phyloP scores from a whole-genome alignment of 495 filamentous ascomycete genomes.

The Cudoniella acicularis region DNA sequence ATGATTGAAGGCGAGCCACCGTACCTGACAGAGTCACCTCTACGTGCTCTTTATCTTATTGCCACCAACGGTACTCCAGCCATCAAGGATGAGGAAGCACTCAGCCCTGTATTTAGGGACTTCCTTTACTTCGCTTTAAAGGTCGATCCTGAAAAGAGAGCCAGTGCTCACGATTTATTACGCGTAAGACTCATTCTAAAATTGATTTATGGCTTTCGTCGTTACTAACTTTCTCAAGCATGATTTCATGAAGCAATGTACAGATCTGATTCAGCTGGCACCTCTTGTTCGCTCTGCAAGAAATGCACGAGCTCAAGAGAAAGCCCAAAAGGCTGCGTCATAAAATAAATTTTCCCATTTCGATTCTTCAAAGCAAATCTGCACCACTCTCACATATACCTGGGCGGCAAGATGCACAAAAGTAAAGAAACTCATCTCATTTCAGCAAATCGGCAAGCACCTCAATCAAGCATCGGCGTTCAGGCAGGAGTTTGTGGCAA shows the following conservation, averaged over 20 bases:
- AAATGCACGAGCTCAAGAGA: slow-evolving; percentile 78
- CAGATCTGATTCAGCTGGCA: slow-evolving; percentile 56
- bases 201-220: no score
- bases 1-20: slow-evolving; percentile 99
- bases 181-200: slow-evolving; percentile 55
- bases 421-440: neutral
- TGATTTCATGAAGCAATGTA: slow-evolving; percentile 84
- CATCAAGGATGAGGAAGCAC: slow-evolving; percentile 86
- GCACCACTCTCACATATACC: neutral
- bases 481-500: neutral
- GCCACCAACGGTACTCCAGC: slow-evolving; percentile 94
- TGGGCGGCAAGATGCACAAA: neutral
- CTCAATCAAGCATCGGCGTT: slow-evolving; percentile 7
- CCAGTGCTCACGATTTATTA: slow-evolving; percentile 88
- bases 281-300: slow-evolving; percentile 87
- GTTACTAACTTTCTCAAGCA: slow-evolving; percentile 55
- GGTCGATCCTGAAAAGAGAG: slow-evolving; percentile 94
- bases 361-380: neutral
- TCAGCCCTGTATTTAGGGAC: slow-evolving; percentile 79
- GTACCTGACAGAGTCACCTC: slow-evolving; percentile 91
- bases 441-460: neutral
- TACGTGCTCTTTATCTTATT: slow-evolving; percentile 91
- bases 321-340: slow-evolving; percentile 43
- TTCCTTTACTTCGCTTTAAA: slow-evolving; percentile 88
- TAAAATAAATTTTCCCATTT: neutral